A percentile compares a stretch with the other conserved stretches of the same genome.
Conservation (phyloP, 2,329 filamentous ascomycete species). For the Epichloe elymi region DNA sequence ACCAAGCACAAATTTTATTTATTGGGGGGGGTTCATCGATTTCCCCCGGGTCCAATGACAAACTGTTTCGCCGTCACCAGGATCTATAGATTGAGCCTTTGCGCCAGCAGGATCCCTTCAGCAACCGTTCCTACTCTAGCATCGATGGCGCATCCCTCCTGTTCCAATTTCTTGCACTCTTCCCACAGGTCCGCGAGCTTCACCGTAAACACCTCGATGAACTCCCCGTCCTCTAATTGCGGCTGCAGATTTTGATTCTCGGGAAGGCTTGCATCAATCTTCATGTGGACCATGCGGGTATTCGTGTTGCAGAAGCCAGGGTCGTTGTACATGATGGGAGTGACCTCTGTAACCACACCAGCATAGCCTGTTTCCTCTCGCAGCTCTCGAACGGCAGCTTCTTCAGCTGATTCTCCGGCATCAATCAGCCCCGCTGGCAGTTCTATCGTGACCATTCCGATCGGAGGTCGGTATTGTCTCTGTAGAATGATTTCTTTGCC, state of each 20-base stretch:
- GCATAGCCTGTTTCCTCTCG: slow-evolving; percentile 56
- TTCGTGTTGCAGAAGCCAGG: slow-evolving; percentile 57
- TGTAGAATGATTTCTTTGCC: slow-evolving; percentile 48
- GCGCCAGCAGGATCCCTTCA: slow-evolving; percentile 64
- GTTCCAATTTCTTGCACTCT: slow-evolving; percentile 53
- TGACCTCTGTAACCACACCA: slow-evolving; percentile 40
- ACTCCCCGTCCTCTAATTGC: slow-evolving; percentile 65
- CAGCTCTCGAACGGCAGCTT: slow-evolving; percentile 50
- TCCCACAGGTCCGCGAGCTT: slow-evolving; percentile 51
- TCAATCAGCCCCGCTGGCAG: slow-evolving; percentile 53
- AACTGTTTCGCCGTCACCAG: background rate
- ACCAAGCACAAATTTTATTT: too few relatives aligned
- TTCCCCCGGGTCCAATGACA: too few relatives aligned
- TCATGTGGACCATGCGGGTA: slow-evolving; percentile 57
- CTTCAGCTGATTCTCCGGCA: slow-evolving; percentile 44
- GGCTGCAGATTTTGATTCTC: slow-evolving; percentile 59
- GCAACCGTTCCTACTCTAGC: slow-evolving; percentile 65
- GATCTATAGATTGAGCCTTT: slow-evolving; percentile 32
- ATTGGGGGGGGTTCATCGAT: too few relatives aligned
- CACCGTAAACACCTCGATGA: slow-evolving; percentile 66
- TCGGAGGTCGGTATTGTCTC: slow-evolving; percentile 53
- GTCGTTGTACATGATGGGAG: slow-evolving; percentile 54
- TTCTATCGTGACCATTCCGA: slow-evolving; percentile 47
- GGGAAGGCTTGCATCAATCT: slow-evolving; percentile 53
- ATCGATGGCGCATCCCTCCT: slow-evolving; percentile 65